These are phyloP conservation scores for Tubosaeta sp. DNA, from an alignment of 768 basidiomycete genomes.

Conservation along the genomic window DNA sequence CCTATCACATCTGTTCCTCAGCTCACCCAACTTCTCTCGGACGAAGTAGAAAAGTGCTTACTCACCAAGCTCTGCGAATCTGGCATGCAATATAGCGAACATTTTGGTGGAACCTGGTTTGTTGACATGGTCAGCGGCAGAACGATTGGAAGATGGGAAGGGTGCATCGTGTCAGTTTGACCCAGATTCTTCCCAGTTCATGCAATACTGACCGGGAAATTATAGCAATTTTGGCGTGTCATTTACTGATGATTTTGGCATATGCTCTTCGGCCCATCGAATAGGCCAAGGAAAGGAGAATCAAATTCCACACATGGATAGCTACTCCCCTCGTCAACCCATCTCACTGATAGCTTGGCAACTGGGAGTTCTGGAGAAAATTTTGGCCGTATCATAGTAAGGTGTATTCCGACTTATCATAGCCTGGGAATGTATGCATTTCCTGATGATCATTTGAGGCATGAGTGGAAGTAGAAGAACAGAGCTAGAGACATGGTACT, in stretches of 20 bases:
- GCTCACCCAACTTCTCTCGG: conserved; percentile 65
- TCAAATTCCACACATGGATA: conserved; percentile 40
- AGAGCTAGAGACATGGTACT: not conserved
- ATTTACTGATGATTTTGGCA: conserved; percentile 44
- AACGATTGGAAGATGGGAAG: conserved; percentile 74
- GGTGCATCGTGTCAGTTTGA: conserved; percentile 61
- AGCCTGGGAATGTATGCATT: conserved; percentile 18
- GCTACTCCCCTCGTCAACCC: conserved; percentile 33
- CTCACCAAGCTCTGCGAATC: conserved; percentile 65
- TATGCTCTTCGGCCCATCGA: conserved; percentile 58
- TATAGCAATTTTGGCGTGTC: conserved; percentile 61
- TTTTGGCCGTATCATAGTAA: conserved; percentile 25
- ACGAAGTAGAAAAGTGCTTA: conserved; percentile 73
- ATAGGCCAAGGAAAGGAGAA: conserved; percentile 40
- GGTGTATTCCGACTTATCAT: conserved; percentile 2
- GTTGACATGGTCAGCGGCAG: conserved; percentile 64
- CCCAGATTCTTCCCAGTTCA: not conserved
- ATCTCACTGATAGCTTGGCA: conserved; percentile 54
- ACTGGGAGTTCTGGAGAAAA: conserved; percentile 41
- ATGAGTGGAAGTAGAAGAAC: conserved; percentile 1
- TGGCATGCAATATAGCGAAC: conserved; percentile 53
- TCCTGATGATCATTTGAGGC: conserved; percentile 9
- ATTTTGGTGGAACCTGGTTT: conserved; percentile 63
- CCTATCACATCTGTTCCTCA: conserved; percentile 72
- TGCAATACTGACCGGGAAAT: conserved; percentile 4